Evolutionary conservation across 345 rosid genomes (phyloP), one percentile per base, ranked within the genome.

Genomic region (Tarenaya hassleriana): DNA sequence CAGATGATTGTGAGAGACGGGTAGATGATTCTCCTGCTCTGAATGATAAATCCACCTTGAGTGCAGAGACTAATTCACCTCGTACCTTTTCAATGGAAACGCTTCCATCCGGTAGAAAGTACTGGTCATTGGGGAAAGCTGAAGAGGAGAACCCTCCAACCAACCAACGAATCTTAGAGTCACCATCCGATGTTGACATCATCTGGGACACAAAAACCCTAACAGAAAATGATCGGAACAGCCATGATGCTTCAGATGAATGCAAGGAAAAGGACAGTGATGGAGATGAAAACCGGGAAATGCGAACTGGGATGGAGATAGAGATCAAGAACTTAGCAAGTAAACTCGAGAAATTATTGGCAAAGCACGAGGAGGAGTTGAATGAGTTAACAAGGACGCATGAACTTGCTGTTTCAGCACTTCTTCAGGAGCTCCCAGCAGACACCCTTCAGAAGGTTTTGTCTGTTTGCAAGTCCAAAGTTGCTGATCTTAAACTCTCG

Each of bases 1-100:
- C 66, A 16, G 75, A 47, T 19, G 51, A 47, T 13, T 76, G 88
- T 3, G 98, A 92, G 79, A 92, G 88, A n/a, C n/a, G n/a, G 98
- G 91, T 92, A 27, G 82, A 88, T n/a, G 47, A 69, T n/a, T 34
- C 29, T 20, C 63, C 76, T 27, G 49, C 66, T 2, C 21, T 17
- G 39, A 32, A 29, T 40, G 52, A 27, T 43, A 69, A 63, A 11
- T 43, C 54, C n/a, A 5, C 46, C 2, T 24, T 24, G 29, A 24
- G 29, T 24, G 29, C 5, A 24, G 29, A 24, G 29, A 24, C 29
- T 24, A 24, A 24, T 37, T 58, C 44, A 46, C 38, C 73, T 59
- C 53, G 69, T 9, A 61, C 51, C 53, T 70, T 73, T 50, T 60
- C 63, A 46, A 29, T 81, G 58, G 94, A 84, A 65, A 78, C 63